A percentile compares a stretch with the other conserved stretches of the same genome.
Conservation (phyloP, 1,139 yeast genomes). For the Taiozyma sp. region DNA sequence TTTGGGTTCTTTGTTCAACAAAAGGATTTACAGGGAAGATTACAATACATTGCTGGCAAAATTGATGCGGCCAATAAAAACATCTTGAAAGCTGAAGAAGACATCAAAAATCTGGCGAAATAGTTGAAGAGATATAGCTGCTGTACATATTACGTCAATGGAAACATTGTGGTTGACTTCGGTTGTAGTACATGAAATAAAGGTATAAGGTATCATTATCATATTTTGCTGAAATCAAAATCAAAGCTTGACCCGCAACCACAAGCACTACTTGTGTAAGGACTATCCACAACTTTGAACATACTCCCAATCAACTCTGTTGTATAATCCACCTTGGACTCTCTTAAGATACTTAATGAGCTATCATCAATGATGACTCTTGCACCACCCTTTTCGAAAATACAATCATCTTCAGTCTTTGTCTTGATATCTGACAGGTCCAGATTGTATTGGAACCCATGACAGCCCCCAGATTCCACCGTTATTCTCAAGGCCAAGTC, state of each 20-base stretch:
- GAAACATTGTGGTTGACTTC: background rate
- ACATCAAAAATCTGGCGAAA: conserved; percentile 27
- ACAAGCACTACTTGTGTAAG: conserved; percentile 86
- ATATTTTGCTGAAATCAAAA: conserved; percentile 30
- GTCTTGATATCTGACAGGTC: conserved; percentile 38
- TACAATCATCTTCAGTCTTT: conserved; percentile 37
- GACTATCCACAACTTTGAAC: conserved; percentile 87
- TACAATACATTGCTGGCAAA: conserved; percentile 62
- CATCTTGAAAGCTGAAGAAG: conserved; percentile 41
- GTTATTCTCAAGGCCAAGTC: conserved; percentile 63
- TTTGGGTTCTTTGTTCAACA: conserved; percentile 46
- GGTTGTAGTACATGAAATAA: background rate
- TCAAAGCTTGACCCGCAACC: conserved; percentile 98
- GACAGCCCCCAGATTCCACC: conserved; percentile 99
- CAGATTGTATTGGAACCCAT: conserved; percentile 90
- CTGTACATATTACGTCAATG: background rate
- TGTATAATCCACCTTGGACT: conserved; percentile 83
- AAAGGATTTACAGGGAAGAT: conserved; percentile 53
- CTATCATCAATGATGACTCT: conserved; percentile 74
- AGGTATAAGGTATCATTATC: background rate
- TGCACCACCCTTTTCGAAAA: conserved; percentile 69
- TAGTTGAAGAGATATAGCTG: background rate
- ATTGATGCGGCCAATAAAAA: conserved; percentile 51
- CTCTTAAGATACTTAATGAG: conserved; percentile 77
- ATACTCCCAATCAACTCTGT: conserved; percentile 94